Percentiles rank a stretch among this genome's conserved stretches.
phyloP scores from a whole-genome alignment of 805 yeast genomes.

The Candida arabinofermentans region DNA sequence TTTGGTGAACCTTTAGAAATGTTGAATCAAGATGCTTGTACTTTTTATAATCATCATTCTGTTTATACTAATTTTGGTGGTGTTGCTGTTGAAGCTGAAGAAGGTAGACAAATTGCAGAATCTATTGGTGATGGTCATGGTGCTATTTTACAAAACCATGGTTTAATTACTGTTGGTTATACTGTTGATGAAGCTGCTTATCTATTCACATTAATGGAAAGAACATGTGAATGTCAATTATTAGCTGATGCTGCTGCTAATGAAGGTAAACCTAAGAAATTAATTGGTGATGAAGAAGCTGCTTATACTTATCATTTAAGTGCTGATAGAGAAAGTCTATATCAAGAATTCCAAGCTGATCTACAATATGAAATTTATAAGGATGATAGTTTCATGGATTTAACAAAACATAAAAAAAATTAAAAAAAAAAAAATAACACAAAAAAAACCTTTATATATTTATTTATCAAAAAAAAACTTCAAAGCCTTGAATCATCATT shows the following conservation, averaged over 20 bases:
- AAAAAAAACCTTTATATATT: neutral
- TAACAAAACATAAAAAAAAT: slow-evolving; percentile 16
- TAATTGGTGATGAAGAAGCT: slow-evolving; percentile 61
- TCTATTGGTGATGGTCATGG: slow-evolving; percentile 58
- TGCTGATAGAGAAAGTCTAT: slow-evolving; percentile 65
- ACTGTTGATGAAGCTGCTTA: slow-evolving; percentile 76
- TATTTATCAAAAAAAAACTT: neutral
- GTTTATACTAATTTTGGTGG: slow-evolving; percentile 75
- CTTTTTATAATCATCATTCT: slow-evolving; percentile 59
- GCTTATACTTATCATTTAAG: slow-evolving; percentile 56
- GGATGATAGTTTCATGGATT: slow-evolving; percentile 27
- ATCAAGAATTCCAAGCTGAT: slow-evolving; percentile 72
- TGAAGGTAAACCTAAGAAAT: slow-evolving; percentile 35
- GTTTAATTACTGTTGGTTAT: slow-evolving; percentile 63
- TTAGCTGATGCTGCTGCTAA: slow-evolving; percentile 50
- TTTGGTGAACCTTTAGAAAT: slow-evolving; percentile 69
- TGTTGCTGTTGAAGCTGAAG: slow-evolving; percentile 63
- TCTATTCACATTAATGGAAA: slow-evolving; percentile 59
- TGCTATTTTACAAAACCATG: slow-evolving; percentile 67
- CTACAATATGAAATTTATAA: slow-evolving; percentile 42
- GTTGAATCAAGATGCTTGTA: slow-evolving; percentile 76
- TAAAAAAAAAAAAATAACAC: neutral
- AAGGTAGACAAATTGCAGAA: slow-evolving; percentile 57
- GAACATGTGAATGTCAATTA: slow-evolving; percentile 62
- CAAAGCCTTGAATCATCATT: neutral